Base-by-base conservation (phyloP, 2,329 filamentous ascomycete genomes). In the Trichoderma pleuroti region DNA sequence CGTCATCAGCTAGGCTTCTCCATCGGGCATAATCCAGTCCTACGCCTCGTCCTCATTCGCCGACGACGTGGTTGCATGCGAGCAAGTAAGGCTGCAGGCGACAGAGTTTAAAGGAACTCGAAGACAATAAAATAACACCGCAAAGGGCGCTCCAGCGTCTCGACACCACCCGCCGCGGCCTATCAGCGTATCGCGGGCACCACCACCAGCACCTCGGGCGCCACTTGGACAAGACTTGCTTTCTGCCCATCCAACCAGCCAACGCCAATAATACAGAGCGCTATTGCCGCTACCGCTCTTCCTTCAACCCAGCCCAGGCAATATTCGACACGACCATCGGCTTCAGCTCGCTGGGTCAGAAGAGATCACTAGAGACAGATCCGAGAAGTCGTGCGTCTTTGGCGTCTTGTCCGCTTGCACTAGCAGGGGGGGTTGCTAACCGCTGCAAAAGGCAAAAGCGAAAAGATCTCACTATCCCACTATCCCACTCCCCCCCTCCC, bases 121-220 rank as follows among this genome's bases (percentile, higher is more conserved):
- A 18, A 54, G 46, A 34, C 24, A 59, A 57, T 57, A 42, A 10
- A 59, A 57, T 57, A 42, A 39, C 61, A 46, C 46, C 63, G 63
- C 63, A 57, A 65, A 65, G 62, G 46, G 64, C 52, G 49, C 64
- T 57, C 49, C 52, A 60, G 52, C 28, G 32, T 34, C 54, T 60
- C n/a, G 70, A 72, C 66, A 59, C 61, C 32, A 64, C 57, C 57
- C 70, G 49, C 34, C 62, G 70, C 65, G 36, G 59, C 70, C 70
- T 71, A 71, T 71, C 70, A 71, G 57, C 70, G 60, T 49, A 52
- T 68, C 60, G 42, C 57, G 32, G 60, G 49, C 70, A 71, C 70
- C 70, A 64, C 65, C 70, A 63, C 18, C 42, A 24, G n/a, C 46
- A 7, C 46, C n/a, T n/a, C 57, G 42, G 57, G 56, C 70, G 49